Conservation (phyloP, 2,329 filamentous ascomycete species). For the Colletotrichum filicis region DNA sequence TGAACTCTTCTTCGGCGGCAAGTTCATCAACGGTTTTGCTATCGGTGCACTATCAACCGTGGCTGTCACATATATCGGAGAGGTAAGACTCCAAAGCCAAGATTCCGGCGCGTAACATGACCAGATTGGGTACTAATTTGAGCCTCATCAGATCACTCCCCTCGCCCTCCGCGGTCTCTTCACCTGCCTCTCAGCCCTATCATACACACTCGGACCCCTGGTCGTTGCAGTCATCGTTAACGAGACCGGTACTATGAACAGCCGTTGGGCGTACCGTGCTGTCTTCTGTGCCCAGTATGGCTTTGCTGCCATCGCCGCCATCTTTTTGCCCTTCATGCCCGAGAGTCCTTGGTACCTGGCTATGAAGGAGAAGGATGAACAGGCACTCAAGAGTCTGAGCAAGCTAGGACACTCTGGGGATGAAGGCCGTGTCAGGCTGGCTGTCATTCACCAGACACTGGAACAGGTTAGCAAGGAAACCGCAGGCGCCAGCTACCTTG, state of each 20-base stretch:
- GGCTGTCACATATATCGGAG: conserved; percentile 45
- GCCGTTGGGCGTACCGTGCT: conserved; percentile 46
- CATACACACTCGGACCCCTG: conserved; percentile 41
- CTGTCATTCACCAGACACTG: conserved; percentile 44
- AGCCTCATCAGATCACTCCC: conserved; percentile 43
- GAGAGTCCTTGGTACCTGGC: conserved; percentile 56
- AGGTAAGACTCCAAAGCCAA: conserved; percentile 37
- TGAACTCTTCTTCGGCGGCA: conserved; percentile 52
- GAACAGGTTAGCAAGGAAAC: conserved; percentile 44
- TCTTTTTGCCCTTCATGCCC: conserved; percentile 50
- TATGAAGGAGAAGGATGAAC: conserved; percentile 45
- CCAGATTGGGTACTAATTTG: conserved; percentile 38
- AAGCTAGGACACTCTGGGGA: conserved; percentile 43
- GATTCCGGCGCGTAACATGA: background rate
- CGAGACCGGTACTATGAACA: conserved; percentile 39
- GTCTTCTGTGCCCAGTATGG: conserved; percentile 48
- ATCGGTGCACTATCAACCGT: conserved; percentile 42
- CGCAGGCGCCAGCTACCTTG: conserved; percentile 49
- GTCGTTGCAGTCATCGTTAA: conserved; percentile 46
- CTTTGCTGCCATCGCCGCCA: conserved; percentile 43
- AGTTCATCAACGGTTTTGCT: conserved; percentile 54
- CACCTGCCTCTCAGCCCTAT: conserved; percentile 42
- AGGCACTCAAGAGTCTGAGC: conserved; percentile 48
- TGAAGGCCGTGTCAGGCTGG: conserved; percentile 42
- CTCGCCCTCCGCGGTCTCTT: conserved; percentile 42